Evolutionary conservation across 192 early-diverging fungal species (phyloP), one percentile per base, ranked within the genome.

Genomic region (Nowakowskiella sp.): DNA sequence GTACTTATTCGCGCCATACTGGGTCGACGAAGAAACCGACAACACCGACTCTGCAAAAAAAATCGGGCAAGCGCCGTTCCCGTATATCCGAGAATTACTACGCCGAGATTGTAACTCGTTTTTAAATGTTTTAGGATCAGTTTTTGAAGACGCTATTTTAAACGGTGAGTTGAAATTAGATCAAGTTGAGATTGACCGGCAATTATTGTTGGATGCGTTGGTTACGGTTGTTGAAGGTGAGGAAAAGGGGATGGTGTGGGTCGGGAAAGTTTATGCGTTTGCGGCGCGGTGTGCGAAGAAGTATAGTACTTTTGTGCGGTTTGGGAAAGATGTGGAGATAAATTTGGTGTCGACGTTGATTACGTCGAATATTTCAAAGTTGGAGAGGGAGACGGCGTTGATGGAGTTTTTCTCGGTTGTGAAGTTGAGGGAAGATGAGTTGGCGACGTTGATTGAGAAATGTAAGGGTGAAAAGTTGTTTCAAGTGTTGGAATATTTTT

Each of bases 21-120:
- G 13, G 19, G 36, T 13, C 36, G 13, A 13, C 36, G 36, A 19
- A 13, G 36, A 39, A 19, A 13, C 19, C 36, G 36, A 39, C 36
- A 19, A 13, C 36, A 47, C 13, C 13, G 47, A 10, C 34, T 47
- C 10, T 10, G 47, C 39, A 30, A 28, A 13, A 13, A 19, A 13
- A 13, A 19, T 39, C 19, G 36, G 36, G 36, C 13, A 13, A n/a
- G 59, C 55, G 29, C 70, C 70, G 21, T 74, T 57, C 34, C 76
- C 76, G 7, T 78, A 78, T 44, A 7, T 78, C 31, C 56, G 65
- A 2, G 30, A 68, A 7, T 49, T 78, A 19, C 51, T 75, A 10
- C 39, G 49, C 31, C 45, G 50, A 21, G 76, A 78, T 47, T 33
- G 64, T 19, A 22, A 34, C 19, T 65, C 74, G 44, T 58, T 76